phyloP scores from a whole-genome alignment of 2,329 filamentous ascomycete genomes.

The Nectriaceae sp. region DNA sequence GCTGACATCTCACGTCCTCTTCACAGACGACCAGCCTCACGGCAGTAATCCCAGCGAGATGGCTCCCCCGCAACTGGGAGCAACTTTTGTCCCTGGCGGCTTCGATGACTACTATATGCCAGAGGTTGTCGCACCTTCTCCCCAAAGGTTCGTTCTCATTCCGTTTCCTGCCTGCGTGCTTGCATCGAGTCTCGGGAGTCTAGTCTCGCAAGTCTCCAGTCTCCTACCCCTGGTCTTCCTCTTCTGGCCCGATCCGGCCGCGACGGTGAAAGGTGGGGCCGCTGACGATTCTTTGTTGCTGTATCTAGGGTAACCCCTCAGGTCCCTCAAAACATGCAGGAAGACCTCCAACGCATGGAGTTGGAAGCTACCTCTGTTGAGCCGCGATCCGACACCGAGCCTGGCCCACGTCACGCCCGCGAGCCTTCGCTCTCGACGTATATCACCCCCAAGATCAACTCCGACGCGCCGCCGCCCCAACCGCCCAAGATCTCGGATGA shows the following conservation, averaged over 20 bases:
- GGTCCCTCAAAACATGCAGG: constrained; percentile 95
- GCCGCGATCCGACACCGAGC: constrained; percentile 34
- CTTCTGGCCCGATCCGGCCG: constrained; percentile 27
- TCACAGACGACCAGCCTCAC: constrained; percentile 28
- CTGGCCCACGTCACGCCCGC: constrained; percentile 40
- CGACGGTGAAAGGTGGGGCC: constrained; percentile 36
- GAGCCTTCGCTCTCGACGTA: constrained; percentile 47
- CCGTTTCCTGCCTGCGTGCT: constrained; percentile 3
- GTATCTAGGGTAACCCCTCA: constrained; percentile 82
- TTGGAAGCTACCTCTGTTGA: constrained; percentile 64
- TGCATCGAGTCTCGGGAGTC: background rate
- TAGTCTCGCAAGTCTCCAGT: background rate
- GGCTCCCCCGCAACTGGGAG: constrained; percentile 43
- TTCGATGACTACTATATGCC: constrained; percentile 64
- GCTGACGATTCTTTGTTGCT: constrained; percentile 38
- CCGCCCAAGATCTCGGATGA: constrained; percentile 37
- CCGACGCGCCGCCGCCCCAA: constrained; percentile 33
- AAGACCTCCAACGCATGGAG: constrained; percentile 89
- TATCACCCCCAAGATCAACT: constrained; percentile 32
- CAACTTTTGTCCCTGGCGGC: constrained; percentile 60
- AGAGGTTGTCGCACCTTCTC: constrained; percentile 58
- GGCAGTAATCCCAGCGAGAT: constrained; percentile 19
- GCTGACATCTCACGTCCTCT: constrained; percentile 33
- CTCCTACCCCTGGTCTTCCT: constrained; percentile 6
- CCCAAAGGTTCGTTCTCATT: constrained; percentile 52